A percentile compares a stretch with the other conserved stretches of the same genome.
Conservation (phyloP, 257 asterid genomes). For the Scutellaria galericulata region DNA sequence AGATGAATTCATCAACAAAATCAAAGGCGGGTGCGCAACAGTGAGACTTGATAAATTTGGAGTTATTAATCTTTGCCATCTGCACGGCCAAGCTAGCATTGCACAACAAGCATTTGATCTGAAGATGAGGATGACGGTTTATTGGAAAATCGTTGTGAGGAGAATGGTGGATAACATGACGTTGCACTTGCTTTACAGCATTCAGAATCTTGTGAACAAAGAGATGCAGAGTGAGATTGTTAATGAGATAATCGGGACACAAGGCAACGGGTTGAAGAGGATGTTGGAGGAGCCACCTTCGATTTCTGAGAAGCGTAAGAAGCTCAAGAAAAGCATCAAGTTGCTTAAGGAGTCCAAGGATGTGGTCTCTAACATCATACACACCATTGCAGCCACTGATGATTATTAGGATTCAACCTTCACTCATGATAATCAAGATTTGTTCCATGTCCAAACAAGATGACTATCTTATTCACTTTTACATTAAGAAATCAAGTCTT, state of each 20-base stretch:
- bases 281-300: slow-evolving; percentile 47
- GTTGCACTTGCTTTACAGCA: slow-evolving; percentile 22
- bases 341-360: slow-evolving; percentile 47
- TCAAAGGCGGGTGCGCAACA: background rate
- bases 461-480: too few species aligned
- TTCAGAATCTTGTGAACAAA: slow-evolving; percentile 32
- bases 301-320: slow-evolving; percentile 38
- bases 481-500: too few species aligned
- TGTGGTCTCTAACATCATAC: slow-evolving; percentile 39
- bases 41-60: background rate
- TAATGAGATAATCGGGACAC: slow-evolving; percentile 33
- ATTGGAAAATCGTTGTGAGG: slow-evolving; percentile 35
- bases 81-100: background rate
- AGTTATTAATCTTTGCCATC: slow-evolving; percentile 7
- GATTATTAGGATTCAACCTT: too few species aligned
- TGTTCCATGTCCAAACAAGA: too few species aligned
- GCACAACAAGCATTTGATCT: slow-evolving; percentile 32
- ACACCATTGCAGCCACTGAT: too few species aligned
- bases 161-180: slow-evolving; percentile 40
- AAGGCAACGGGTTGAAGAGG: slow-evolving; percentile 38
- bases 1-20: background rate
- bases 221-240: slow-evolving; percentile 38
- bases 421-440: too few species aligned
- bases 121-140: slow-evolving; percentile 37
- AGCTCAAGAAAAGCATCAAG: slow-evolving; percentile 37